Percentiles rank a stretch among this genome's conserved stretches.
Evolutionary conservation across 2,329 filamentous ascomycete genomes (phyloP).

Genomic region (Fusarium vanettenii): DNA sequence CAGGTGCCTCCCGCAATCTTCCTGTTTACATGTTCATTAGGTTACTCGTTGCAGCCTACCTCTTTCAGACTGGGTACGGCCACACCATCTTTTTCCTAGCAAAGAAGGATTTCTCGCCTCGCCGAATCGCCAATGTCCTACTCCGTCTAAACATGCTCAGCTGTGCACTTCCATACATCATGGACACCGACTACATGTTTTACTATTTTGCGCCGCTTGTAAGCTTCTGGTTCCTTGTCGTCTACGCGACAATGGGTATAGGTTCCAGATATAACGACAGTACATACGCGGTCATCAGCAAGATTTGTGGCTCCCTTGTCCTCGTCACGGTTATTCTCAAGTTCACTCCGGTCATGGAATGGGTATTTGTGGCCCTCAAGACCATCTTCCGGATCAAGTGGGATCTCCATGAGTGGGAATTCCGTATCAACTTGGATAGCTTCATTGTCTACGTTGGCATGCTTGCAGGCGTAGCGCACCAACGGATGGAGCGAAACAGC

Average conservation of each 20-base stretch:
- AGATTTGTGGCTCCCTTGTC: slow-evolving; percentile 58
- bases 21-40: slow-evolving; percentile 67
- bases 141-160: slow-evolving; percentile 69
- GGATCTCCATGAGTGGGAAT: slow-evolving; percentile 61
- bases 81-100: slow-evolving; percentile 69
- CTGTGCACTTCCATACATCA: slow-evolving; percentile 63
- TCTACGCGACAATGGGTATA: slow-evolving; percentile 63
- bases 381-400: slow-evolving; percentile 60
- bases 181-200: slow-evolving; percentile 61
- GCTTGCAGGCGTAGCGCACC: slow-evolving; percentile 50
- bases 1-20: slow-evolving; percentile 58
- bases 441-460: slow-evolving; percentile 69
- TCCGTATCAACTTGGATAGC: slow-evolving; percentile 63
- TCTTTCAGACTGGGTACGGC: slow-evolving; percentile 72
- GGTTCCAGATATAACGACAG: slow-evolving; percentile 56
- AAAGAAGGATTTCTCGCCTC: slow-evolving; percentile 67
- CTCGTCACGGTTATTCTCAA: slow-evolving; percentile 46
- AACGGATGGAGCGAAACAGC: slow-evolving; percentile 29
- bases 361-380: slow-evolving; percentile 47
- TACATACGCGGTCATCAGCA: slow-evolving; percentile 56
- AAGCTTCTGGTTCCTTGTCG: slow-evolving; percentile 71
- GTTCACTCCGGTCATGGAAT: slow-evolving; percentile 27
- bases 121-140: slow-evolving; percentile 63
- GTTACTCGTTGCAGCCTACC: slow-evolving; percentile 66
- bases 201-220: slow-evolving; percentile 71